Percentiles rank a stretch among this genome's conserved stretches.
phyloP scores from a whole-genome alignment of 1,284 basidiomycete genomes.

The Grifola frondosa region DNA sequence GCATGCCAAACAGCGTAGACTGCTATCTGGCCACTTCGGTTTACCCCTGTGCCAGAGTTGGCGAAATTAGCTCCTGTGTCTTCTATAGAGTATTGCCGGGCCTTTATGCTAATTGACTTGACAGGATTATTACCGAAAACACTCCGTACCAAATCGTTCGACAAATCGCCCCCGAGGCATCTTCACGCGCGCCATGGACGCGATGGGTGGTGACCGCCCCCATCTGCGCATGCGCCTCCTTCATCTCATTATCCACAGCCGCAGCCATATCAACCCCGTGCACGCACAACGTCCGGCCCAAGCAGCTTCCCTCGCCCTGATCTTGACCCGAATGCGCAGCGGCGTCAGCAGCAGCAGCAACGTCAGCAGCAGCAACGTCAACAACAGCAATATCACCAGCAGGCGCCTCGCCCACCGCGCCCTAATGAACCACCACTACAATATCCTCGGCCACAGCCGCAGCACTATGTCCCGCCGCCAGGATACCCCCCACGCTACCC shows the following conservation, averaged over 20 bases:
- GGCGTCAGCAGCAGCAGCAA: slow-evolving; percentile 14
- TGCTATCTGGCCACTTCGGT: no score
- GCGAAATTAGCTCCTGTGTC: not conserved
- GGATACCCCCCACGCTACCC: slow-evolving; percentile 11
- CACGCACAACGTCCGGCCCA: slow-evolving; percentile 30
- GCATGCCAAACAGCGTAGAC: no score
- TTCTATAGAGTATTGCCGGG: not conserved
- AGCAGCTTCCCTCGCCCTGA: slow-evolving; percentile 40
- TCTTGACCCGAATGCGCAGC: slow-evolving; percentile 32
- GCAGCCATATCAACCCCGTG: slow-evolving; percentile 27
- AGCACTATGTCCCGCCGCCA: slow-evolving; percentile 15
- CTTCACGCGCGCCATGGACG: slow-evolving; percentile 47
- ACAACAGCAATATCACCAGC: slow-evolving; percentile 8
- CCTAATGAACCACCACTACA: slow-evolving; percentile 8
- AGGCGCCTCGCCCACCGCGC: not conserved
- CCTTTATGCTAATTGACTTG: not conserved
- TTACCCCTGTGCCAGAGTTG: no score
- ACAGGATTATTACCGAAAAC: slow-evolving; percentile 56
- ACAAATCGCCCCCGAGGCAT: slow-evolving; percentile 48
- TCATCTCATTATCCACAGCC: slow-evolving; percentile 13
- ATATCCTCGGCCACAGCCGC: slow-evolving; percentile 7
- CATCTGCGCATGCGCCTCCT: slow-evolving; percentile 20
- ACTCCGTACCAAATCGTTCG: slow-evolving; percentile 60
- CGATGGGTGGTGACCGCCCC: slow-evolving; percentile 33
- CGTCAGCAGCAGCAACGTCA: slow-evolving; percentile 5